Evolutionary conservation across 202 grass and related monocot species (phyloP), one percentile per base, ranked within the genome.

Genomic region (Miscanthus sacchariflorus): DNA sequence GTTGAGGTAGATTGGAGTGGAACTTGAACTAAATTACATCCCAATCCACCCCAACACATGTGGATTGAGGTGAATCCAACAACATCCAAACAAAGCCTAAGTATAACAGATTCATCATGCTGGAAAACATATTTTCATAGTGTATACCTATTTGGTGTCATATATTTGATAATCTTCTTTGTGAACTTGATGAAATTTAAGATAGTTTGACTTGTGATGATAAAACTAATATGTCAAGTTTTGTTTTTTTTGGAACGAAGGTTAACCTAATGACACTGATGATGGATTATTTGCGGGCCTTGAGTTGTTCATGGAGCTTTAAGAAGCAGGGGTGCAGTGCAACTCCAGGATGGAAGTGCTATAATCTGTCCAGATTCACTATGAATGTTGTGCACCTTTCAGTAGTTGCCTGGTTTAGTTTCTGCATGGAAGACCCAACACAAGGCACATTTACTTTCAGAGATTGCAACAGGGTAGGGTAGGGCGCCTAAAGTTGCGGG

Each of bases 281-380:
- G 43, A 48, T 1, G 15, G 70, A 36, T 73, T 79, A 24, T 38
- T 48, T 68, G 27, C 58, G 3, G 27, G 43, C 59, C 12, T 40
- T 74, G 15, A 54, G 5, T 52, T 50, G 12, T 33, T 49, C 5
- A 75, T 73, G 58, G 7, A 76, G 43, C 56, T 66, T 81, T 80
- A 65, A 49, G 85, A 28, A 81, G 28, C 13, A 42, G 70, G 44
- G 12, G 43, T 1, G 78, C 15, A 48, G 33, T 42, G 54, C 19
- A 15, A 40, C 52, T 48, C 39, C 35, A 14, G 13, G 48, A 54
- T 68, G 68, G 70, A 72, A 64, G 70, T 25, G 85, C 14, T 49
- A 42, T 3, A 39, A 67, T 59, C 5, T 38, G 73, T 46, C 43
- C 45, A 87, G 56, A 81, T 54, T 75, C 86, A 75, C 17, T 36